Evolutionary conservation across 1,284 basidiomycete genomes (phyloP), one percentile per base, ranked within the genome.

Genomic region (Malassezia furfur): DNA sequence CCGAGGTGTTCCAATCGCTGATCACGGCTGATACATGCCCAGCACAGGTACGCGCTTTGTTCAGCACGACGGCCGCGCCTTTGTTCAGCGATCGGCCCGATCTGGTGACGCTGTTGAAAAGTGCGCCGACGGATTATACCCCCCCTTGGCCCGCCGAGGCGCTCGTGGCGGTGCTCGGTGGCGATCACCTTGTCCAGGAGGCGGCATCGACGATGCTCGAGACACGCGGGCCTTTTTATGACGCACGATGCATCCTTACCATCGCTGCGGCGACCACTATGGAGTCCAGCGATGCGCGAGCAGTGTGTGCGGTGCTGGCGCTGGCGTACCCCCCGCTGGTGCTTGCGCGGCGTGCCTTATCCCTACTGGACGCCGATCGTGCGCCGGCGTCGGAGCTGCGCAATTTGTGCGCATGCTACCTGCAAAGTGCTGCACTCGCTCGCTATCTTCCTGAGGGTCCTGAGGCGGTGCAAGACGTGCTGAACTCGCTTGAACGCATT

Each of bases 1-100:
- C 49, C 22, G 44, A 47, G n/a, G 19, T 49, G 22, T 38, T 54
- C 5, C 40, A 38, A 1, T 38, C 31, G 25, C 46, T 54, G 15
- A 17, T 40, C 9, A 11, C 19, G 19, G 37, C 52, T 1, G 52
- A 48, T 1, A n/a, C 34, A 11, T 54, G 38, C 30, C 36, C 46
- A 6, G 30, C 11, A 0, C 17, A 38, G 3, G 31, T 48, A 2
- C 47, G 52, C 15, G 14, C 39, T 2, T 21, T 49, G 3, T 15
- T 48, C 4, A 9, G 21, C 6, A 12, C n/a, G 1, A 10, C 17
- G 7, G 40, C 49, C 17, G 21, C 36, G 0, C 25, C 31, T 5
- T 34, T 54, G 15, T 28, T 54, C 6, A 17, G 14, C 15, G 14
- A 32, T 12, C 9, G 14, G 9, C 3, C 32, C 3, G 32, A 10